A percentile compares a stretch with the other conserved stretches of the same genome.
phyloP scores from a whole-genome alignment of 2,329 filamentous ascomycete genomes.

The Bipolaris victoriae region DNA sequence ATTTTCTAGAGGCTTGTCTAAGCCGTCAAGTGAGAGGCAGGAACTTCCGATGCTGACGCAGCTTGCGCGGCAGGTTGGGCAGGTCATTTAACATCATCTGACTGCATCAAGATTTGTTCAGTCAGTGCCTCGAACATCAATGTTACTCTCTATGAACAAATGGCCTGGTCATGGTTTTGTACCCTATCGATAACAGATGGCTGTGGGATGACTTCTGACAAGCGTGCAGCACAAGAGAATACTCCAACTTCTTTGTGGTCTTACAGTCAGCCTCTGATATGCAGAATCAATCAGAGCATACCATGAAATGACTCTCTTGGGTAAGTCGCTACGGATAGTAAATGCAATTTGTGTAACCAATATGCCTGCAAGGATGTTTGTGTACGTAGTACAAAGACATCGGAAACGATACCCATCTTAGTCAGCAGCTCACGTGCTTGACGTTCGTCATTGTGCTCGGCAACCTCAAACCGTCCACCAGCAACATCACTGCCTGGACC shows the following conservation, averaged over 20 bases:
- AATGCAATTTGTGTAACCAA: not conserved
- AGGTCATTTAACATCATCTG: not conserved
- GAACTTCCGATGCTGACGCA: not conserved
- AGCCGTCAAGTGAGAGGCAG: not conserved
- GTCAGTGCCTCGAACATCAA: not conserved
- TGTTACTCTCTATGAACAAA: not conserved
- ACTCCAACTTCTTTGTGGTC: too few relatives aligned
- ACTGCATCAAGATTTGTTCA: not conserved
- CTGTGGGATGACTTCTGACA: not conserved
- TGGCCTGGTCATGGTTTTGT: too few relatives aligned
- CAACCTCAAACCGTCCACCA: constrained; percentile 23
- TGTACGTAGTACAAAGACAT: too few relatives aligned
- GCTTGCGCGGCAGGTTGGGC: not conserved
- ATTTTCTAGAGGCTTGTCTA: not conserved
- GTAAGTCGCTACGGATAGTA: too few relatives aligned
- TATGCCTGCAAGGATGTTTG: too few relatives aligned
- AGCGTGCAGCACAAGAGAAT: not conserved
- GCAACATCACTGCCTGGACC: constrained; percentile 13
- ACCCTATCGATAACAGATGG: too few relatives aligned
- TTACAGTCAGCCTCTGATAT: not conserved
- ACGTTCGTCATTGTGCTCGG: constrained; percentile 26
- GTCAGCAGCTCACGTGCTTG: constrained; percentile 19
- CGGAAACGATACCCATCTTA: constrained; percentile 6
- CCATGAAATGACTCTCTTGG: too few relatives aligned
- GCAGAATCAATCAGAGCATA: not conserved